These are phyloP conservation scores for Verticillium klebahnii DNA, from an alignment of 2,329 filamentous ascomycete genomes.

Conservation along the genomic window DNA sequence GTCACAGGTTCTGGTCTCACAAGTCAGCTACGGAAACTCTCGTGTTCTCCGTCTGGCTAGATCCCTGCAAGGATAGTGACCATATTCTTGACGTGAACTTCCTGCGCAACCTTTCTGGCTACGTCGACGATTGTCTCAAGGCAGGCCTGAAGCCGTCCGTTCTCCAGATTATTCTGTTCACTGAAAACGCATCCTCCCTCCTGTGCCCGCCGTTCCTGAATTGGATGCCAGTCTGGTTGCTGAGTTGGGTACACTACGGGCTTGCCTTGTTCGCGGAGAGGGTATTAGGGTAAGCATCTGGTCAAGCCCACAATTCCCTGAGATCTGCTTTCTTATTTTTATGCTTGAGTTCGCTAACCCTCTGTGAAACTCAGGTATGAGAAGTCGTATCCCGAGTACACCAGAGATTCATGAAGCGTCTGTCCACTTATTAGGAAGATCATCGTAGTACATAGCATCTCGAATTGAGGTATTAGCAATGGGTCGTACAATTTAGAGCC, in stretches of 20 bases:
- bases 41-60: constrained; percentile 12
- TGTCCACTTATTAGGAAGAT: not conserved
- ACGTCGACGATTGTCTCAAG: constrained; percentile 10
- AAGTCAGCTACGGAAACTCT: constrained; percentile 9
- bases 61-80: constrained; percentile 6
- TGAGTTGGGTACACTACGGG: constrained; percentile 6
- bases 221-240: constrained; percentile 13
- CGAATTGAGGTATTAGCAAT: not conserved
- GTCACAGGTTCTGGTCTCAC: constrained; percentile 15
- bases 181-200: constrained; percentile 9
- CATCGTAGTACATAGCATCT: not conserved
- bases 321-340: not conserved
- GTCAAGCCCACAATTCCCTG: not conserved
- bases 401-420: not conserved
- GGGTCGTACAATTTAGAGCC: not conserved
- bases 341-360: not conserved
- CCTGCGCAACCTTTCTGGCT: constrained; percentile 13
- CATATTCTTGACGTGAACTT: constrained; percentile 12
- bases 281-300: not conserved
- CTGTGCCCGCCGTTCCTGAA: constrained; percentile 9
- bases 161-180: constrained; percentile 13
- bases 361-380: not conserved
- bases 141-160: constrained; percentile 7
- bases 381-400: not conserved
- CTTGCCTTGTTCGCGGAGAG: not conserved